These are phyloP conservation scores for Amphibolis antarctica DNA, from an alignment of 106 monocot genomes.

Conservation along the genomic window DNA sequence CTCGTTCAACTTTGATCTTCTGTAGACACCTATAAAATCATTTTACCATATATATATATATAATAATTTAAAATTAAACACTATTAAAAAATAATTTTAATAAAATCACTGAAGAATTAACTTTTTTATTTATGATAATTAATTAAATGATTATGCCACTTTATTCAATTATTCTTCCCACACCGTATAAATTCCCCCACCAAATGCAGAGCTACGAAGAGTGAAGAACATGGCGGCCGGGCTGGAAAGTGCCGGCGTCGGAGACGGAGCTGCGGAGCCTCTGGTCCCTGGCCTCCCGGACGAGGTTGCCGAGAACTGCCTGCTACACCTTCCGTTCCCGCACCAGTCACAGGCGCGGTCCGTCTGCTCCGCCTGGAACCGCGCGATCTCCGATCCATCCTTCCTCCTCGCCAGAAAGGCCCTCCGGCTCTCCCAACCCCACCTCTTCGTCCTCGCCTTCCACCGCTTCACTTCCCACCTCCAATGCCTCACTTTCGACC, in stretches of 20 bases:
- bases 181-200: too few relatives aligned
- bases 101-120: too few relatives aligned
- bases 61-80: too few relatives aligned
- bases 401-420: slow-evolving; percentile 20
- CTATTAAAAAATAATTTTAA: too few relatives aligned
- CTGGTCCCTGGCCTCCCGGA: slow-evolving; percentile 65
- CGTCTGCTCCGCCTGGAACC: slow-evolving; percentile 60
- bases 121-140: too few relatives aligned
- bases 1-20: too few relatives aligned
- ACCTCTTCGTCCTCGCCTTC: slow-evolving; percentile 48
- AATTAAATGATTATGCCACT: too few relatives aligned
- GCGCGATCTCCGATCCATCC: slow-evolving; percentile 26
- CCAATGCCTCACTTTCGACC: slow-evolving; percentile 53
- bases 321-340: slow-evolving; percentile 57
- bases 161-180: too few relatives aligned
- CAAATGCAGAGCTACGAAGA: too few relatives aligned
- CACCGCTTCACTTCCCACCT: slow-evolving; percentile 30
- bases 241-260: neutral
- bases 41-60: too few relatives aligned
- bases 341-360: slow-evolving; percentile 33
- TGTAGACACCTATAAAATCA: too few relatives aligned
- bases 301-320: slow-evolving; percentile 64
- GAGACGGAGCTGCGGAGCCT: slow-evolving; percentile 6
- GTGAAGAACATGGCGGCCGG: too few relatives aligned
- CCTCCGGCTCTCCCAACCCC: slow-evolving; percentile 17